Conservation (phyloP, 257 asterid species). For the Fraxinus americana region DNA sequence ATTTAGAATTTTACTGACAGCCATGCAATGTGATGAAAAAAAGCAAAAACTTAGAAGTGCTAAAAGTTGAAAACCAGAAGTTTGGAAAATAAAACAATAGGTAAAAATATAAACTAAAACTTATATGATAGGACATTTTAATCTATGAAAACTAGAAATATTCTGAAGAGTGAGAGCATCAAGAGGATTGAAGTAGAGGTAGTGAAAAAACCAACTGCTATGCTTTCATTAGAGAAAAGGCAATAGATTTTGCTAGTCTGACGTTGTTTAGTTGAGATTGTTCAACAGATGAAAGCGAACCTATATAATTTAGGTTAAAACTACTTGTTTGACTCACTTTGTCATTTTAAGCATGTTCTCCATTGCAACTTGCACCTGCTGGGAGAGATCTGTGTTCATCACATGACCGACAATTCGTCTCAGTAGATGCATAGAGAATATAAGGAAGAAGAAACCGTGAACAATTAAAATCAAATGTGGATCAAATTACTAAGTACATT, state of each 20-base stretch:
- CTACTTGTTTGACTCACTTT: conserved; percentile 43
- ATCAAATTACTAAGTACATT: conserved; percentile 8
- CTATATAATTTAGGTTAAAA: conserved; percentile 16
- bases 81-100: not conserved
- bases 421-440: conserved; percentile 1
- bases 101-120: conserved; percentile 13
- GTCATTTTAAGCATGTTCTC: conserved; percentile 80
- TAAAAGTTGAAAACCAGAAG: conserved; percentile 13
- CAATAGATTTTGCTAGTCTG: not conserved
- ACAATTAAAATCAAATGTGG: conserved; percentile 13
- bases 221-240: not conserved
- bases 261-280: not conserved
- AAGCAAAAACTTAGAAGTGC: not conserved
- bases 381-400: conserved; percentile 64
- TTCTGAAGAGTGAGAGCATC: not conserved
- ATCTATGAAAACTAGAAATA: conserved; percentile 4
- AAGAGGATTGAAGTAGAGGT: not conserved
- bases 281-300: conserved; percentile 1
- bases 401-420: conserved; percentile 11
- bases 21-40: conserved; percentile 3
- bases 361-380: conserved; percentile 70
- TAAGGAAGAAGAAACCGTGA: conserved; percentile 9
- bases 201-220: not conserved
- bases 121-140: not conserved
- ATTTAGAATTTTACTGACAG: not conserved